Evolutionary conservation across 768 basidiomycete genomes (phyloP).

Genomic region (Clathrus columnatus): DNA sequence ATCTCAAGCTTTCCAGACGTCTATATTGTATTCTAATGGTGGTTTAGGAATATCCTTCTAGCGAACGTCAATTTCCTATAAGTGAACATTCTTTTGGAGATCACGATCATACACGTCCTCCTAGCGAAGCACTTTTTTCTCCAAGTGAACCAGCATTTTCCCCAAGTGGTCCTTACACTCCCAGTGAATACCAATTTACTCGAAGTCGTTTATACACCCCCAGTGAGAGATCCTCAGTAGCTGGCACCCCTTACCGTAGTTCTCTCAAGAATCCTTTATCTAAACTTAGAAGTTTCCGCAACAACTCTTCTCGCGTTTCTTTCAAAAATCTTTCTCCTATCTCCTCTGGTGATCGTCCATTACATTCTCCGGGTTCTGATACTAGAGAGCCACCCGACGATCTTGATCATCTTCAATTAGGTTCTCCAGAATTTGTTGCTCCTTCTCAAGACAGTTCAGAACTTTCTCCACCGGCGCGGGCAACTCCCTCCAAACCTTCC

Average conservation of each 20-base stretch:
- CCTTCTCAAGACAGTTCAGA: not conserved
- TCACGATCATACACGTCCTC: not conserved
- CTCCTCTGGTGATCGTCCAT: not conserved
- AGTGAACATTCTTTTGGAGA: not conserved
- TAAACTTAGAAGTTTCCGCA: conserved; percentile 2
- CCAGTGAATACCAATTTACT: not conserved
- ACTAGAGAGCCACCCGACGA: not conserved
- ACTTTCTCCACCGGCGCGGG: not conserved
- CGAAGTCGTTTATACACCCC: not conserved
- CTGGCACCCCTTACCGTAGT: not conserved
- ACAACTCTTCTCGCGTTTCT: conserved; percentile 7
- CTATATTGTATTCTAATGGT: not conserved
- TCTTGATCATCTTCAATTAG: not conserved
- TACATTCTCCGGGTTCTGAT: not conserved
- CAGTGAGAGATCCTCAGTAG: not conserved
- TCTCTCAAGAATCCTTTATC: conserved; percentile 1
- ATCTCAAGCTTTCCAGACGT: not conserved
- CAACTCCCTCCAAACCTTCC: not conserved
- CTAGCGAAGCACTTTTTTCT: not conserved
- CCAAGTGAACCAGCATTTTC: not conserved
- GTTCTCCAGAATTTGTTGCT: not conserved
- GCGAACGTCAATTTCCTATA: not conserved
- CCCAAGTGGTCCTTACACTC: not conserved
- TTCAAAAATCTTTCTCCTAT: conserved; percentile 7
- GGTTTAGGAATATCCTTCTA: not conserved